Base-by-base conservation (phyloP, 805 yeast genomes). In the Candida ovalis region DNA sequence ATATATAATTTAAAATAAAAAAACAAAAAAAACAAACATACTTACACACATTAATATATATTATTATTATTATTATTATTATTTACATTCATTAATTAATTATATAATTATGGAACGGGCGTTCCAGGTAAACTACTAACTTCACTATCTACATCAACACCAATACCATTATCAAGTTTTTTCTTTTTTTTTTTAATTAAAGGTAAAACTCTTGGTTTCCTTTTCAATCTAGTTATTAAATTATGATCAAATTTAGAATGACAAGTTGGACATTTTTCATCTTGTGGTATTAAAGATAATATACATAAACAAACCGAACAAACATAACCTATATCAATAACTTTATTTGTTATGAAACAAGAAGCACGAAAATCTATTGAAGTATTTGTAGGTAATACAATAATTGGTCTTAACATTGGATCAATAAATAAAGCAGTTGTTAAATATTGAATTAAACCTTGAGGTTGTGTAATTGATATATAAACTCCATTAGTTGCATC, bases 401-500 rank as follows among this genome's bases (percentile, higher is more conserved):
- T 73, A 40, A 83, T 79, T n/a, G 81, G 77, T 48, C 97, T 74
- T 30, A 92, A 70, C 13, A 86, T 76, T 0, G 98, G 96, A 57
- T 91, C 97, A 9, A 92, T 81, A 56, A 88, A 83, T 67, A 86
- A 82, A 1, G 96, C 94, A 3, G 95, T 85, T 3, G 82, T 63
- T 30, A 94, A 72, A 56, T 88, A 88, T 62, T 92, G 97, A 2
- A 91, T 79, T 39, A 94, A 69, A 0, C 97, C 98, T 40, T 72
- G 69, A 0, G 92, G 86, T 48, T 83, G 77, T 2, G 75, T 75
- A 21, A 92, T 76, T 48, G 73, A 75, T 48, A 92, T 72, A 62
- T 92, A 94, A 1, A 90, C 82, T 3, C 99, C 99, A 55, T 84
- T 80, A 0, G 99, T 92, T 8, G 96, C 89, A 68, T 94, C 99